Base-by-base conservation (phyloP, 2,329 filamentous ascomycete species). In the Parascedosporium putredinis region DNA sequence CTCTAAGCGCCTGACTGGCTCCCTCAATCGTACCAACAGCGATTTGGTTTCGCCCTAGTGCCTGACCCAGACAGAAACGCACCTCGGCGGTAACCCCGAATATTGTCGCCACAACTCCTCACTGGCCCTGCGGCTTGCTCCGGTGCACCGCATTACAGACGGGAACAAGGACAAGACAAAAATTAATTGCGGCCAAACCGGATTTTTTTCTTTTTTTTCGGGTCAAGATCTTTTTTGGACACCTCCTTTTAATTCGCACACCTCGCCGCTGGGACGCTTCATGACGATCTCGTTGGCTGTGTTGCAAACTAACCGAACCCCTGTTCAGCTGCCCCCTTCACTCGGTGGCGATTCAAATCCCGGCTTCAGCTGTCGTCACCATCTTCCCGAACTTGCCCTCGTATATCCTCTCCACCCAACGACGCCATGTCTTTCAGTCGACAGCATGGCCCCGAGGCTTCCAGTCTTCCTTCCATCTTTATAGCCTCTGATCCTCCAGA, bases 381-480 rank as follows among this genome's bases (percentile, higher is more conserved):
- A 42, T 33, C 36, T 31, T 36, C 36, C 24, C 24, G 25, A 14
- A n/a, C 16, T 22, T 20, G 23, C 24, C 18, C 47, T 25, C 33
- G 27, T 42, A 38, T 18, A 12, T 22, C 23, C 9, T 22, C 48
- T 25, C 40, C 2, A 34, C 43, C 27, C 29, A 9, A 33, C 42
- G 25, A 45, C 52, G 33, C 42, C 22, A 53, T 53, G 51, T 52
- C 51, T 25, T 31, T 48, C 27, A 45, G 33, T 46, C 47, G 31
- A 24, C 52, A 52, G 23, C 47, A 42, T n/a, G 46, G 49, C 48
- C 52, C 46, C 12, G 46, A 55, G 45, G 52, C 20, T 20, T 38
- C 48, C 3, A 38, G 34, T 49, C 48, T 51, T 38, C 54, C 54
- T 14, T 25, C 54, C 22, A 52, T 54, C 34, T 45, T 51, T 24